phyloP scores from a whole-genome alignment of 495 filamentous ascomycete genomes.

The Aspergillus homomorphus region DNA sequence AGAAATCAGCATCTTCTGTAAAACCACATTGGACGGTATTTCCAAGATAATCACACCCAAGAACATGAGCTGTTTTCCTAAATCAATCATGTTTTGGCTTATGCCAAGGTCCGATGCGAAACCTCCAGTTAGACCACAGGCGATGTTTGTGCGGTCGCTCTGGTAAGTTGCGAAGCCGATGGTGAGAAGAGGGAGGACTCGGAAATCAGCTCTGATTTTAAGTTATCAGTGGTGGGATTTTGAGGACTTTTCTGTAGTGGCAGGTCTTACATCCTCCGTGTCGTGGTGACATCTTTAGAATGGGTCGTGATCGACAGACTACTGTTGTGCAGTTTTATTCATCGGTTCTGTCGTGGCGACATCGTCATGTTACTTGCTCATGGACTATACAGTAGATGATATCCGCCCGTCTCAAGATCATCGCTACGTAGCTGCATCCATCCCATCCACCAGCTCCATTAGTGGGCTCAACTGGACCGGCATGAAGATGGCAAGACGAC shows the following conservation, averaged over 20 bases:
- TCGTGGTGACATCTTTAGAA: neutral
- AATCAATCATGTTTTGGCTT: constrained; percentile 50
- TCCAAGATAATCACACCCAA: constrained; percentile 53
- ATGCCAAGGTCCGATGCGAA: constrained; percentile 45
- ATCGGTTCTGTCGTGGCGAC: too few relatives aligned
- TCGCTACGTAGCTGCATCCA: too few relatives aligned
- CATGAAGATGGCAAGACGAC: too few relatives aligned
- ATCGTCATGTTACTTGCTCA: too few relatives aligned
- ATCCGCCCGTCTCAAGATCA: too few relatives aligned
- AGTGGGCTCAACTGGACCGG: too few relatives aligned
- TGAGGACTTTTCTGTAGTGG: neutral
- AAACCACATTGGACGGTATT: constrained; percentile 50
- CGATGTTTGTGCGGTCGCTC: constrained; percentile 47
- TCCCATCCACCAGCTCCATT: too few relatives aligned
- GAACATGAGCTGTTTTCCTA: constrained; percentile 53
- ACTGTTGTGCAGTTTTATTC: too few relatives aligned
- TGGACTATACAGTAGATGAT: too few relatives aligned
- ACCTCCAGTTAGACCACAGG: constrained; percentile 41
- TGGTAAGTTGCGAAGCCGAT: constrained; percentile 50
- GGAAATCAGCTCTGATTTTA: constrained; percentile 33
- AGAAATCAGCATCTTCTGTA: constrained; percentile 20
- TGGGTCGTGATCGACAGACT: too few relatives aligned
- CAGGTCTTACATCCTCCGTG: neutral
- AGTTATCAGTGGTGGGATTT: neutral
- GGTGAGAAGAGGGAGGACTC: constrained; percentile 44